Evolutionary conservation across 2,329 filamentous ascomycete species (phyloP).

Genomic region (Thelonectria discophora): DNA sequence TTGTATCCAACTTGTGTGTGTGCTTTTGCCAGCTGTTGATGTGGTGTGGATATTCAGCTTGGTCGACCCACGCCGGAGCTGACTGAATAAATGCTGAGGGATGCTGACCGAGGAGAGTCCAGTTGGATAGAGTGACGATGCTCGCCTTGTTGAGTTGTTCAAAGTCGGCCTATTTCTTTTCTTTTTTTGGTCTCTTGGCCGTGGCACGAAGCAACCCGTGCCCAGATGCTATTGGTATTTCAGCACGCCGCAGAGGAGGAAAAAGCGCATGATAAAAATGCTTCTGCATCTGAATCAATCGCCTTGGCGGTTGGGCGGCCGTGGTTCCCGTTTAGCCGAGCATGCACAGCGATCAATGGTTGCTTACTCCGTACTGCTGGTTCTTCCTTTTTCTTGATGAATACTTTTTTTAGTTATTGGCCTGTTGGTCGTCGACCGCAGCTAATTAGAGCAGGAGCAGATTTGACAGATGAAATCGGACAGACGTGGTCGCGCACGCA

Average conservation of each 20-base stretch:
- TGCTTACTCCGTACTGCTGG: neutral
- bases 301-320: constrained; percentile 6
- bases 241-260: neutral
- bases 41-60: constrained; percentile 20
- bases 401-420: constrained; percentile 3
- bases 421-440: neutral
- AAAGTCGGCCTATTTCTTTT: neutral
- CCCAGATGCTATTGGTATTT: neutral
- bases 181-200: too few relatives aligned
- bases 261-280: neutral
- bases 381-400: constrained; percentile 6
- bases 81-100: constrained; percentile 2
- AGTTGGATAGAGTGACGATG: neutral
- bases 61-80: constrained; percentile 16
- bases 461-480: constrained; percentile 12
- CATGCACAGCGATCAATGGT: neutral
- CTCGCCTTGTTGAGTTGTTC: constrained; percentile 6
- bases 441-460: neutral
- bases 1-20: too few relatives aligned
- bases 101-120: too few relatives aligned
- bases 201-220: too few relatives aligned
- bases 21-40: constrained; percentile 7
- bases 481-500: constrained; percentile 11
- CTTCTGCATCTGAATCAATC: neutral
- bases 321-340: constrained; percentile 20